A percentile compares a stretch with the other conserved stretches of the same genome.
These are phyloP conservation scores for Aspergillus funiculosus DNA, from an alignment of 495 filamentous ascomycete genomes.

Conservation along the genomic window DNA sequence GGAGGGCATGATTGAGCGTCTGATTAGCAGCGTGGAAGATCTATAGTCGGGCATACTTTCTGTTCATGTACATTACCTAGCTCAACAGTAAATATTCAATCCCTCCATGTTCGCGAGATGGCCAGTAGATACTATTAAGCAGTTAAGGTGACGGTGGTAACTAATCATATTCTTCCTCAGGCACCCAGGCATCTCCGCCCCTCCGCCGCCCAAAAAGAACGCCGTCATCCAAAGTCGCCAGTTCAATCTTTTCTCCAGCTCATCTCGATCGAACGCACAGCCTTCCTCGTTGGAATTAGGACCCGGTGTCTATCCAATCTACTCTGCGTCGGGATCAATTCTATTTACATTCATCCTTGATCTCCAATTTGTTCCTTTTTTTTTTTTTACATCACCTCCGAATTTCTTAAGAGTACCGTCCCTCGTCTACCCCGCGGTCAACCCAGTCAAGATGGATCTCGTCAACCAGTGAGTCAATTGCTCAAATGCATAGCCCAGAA, in stretches of 20 bases:
- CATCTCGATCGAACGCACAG: neutral
- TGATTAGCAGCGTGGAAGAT: constrained; percentile 36
- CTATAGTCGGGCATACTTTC: too few relatives aligned
- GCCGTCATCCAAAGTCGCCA: neutral
- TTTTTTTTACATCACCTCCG: constrained; percentile 9
- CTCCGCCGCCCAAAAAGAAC: constrained; percentile 5
- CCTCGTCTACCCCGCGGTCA: constrained; percentile 29
- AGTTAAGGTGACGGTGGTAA: too few relatives aligned
- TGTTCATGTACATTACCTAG: too few relatives aligned
- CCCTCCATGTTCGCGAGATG: too few relatives aligned
- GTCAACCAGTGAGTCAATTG: constrained; percentile 68
- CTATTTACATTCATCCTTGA: neutral
- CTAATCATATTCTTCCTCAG: neutral
- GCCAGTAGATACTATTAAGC: too few relatives aligned
- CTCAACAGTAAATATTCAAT: too few relatives aligned
- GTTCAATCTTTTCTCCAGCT: neutral
- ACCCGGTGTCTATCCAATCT: neutral
- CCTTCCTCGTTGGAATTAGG: neutral
- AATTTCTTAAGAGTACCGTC: too few relatives aligned
- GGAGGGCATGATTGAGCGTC: constrained; percentile 29
- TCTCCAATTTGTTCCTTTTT: constrained; percentile 9
- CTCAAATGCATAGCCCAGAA: neutral
- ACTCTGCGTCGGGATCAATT: neutral
- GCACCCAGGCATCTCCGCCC: neutral
- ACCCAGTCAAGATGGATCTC: constrained; percentile 59